These are phyloP conservation scores for Mucor piriformis DNA, from an alignment of 371 early-diverging fungal genomes.

Conservation along the genomic window DNA sequence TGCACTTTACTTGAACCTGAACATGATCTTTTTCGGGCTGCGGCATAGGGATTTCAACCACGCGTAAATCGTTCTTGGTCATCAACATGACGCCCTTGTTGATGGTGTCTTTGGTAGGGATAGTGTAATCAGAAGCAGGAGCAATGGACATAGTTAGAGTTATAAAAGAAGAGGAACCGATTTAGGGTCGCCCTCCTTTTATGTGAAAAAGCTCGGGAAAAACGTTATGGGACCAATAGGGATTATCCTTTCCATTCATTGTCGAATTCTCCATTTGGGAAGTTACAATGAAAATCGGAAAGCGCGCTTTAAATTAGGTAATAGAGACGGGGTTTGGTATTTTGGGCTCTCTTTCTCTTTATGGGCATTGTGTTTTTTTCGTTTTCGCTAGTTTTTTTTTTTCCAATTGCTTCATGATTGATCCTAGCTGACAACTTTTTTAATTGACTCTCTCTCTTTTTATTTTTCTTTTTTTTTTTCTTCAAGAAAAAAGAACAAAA, in stretches of 20 bases:
- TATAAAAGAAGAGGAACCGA: neutral
- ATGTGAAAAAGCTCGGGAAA: neutral
- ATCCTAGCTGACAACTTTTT: constrained; percentile 16
- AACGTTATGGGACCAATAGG: neutral
- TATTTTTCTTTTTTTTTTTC: neutral
- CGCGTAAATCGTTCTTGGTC: constrained; percentile 40
- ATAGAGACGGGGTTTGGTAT: no score
- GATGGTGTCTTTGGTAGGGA: constrained; percentile 27
- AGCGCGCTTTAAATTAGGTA: no score
- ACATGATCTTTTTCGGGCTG: constrained; percentile 36
- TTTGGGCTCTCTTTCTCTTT: no score
- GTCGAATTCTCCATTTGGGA: neutral
- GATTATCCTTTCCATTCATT: neutral
- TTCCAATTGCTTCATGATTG: constrained; percentile 17
- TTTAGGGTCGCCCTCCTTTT: no score
- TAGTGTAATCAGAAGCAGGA: constrained; percentile 15
- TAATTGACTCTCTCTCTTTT: neutral
- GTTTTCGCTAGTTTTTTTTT: constrained; percentile 4
- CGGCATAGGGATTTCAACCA: constrained; percentile 45
- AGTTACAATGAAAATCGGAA: no score
- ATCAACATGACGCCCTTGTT: constrained; percentile 41
- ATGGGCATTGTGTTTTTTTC: constrained; percentile 11
- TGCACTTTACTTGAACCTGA: constrained; percentile 44
- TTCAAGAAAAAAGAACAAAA: neutral
- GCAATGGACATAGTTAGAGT: constrained; percentile 22